Conservation (phyloP, 306 rosid species). For the Pyrus betulifolia region DNA sequence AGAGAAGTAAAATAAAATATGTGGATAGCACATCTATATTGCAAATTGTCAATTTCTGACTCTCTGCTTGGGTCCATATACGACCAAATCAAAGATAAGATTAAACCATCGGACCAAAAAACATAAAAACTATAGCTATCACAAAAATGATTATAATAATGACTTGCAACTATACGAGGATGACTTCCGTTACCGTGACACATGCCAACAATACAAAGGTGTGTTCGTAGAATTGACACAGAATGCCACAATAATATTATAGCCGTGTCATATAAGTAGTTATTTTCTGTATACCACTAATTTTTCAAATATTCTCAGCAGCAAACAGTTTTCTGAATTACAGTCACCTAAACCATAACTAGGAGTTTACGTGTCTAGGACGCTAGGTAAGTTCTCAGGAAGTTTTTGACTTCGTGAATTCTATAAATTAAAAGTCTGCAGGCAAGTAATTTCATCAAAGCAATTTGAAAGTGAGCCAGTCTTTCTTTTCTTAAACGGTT, state of each 20-base stretch:
- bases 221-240: rapidly evolving
- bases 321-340: too few species aligned
- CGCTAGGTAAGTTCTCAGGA: neutral
- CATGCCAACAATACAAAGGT: too few species aligned
- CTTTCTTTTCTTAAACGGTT: neutral
- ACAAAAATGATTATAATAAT: too few species aligned
- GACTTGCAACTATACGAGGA: too few species aligned
- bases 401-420: neutral
- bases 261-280: rapidly evolving
- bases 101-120: too few species aligned
- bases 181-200: too few species aligned
- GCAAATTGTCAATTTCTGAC: neutral
- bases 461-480: neutral
- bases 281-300: rapidly evolving
- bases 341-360: neutral
- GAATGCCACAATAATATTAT: too few species aligned
- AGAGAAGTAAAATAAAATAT: too few species aligned
- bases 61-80: neutral
- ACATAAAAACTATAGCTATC: too few species aligned
- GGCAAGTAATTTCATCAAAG: neutral
- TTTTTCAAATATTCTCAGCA: neutral
- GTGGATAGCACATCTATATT: neutral
- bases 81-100: neutral
- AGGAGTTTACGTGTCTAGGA: neutral
- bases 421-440: neutral